phyloP scores from a whole-genome alignment of 306 rosid genomes.

The Glycyrrhiza uralensis region DNA sequence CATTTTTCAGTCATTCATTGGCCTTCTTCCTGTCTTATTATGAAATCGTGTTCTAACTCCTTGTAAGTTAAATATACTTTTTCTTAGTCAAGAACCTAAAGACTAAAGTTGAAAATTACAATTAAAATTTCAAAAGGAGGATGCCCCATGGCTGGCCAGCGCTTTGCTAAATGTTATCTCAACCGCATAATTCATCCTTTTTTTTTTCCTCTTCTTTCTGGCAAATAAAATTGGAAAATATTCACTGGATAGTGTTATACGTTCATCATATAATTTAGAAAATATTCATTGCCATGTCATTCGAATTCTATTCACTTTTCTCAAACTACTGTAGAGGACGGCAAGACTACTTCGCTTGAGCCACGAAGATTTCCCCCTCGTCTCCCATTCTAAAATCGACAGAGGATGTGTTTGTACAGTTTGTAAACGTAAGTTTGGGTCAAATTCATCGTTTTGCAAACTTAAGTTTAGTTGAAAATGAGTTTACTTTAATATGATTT shows the following conservation, averaged over 20 bases:
- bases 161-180: neutral
- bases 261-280: neutral
- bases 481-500: no score
- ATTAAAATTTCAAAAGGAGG: neutral
- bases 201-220: neutral
- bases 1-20: constrained; percentile 13
- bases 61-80: neutral
- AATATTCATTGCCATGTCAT: neutral
- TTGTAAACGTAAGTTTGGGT: no score
- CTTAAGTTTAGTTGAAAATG: no score
- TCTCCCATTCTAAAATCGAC: neutral
- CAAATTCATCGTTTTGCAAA: no score
- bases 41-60: constrained; percentile 18
- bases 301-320: neutral
- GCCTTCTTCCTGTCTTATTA: constrained; percentile 15
- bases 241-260: neutral
- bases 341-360: neutral
- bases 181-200: neutral
- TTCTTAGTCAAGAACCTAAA: constrained; percentile 12
- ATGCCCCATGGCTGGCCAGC: neutral
- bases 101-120: constrained; percentile 23
- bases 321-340: neutral
- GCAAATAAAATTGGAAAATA: neutral
- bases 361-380: neutral
- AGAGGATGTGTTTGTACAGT: no score